phyloP scores from a whole-genome alignment of 2,329 filamentous ascomycete genomes.

The Paramyrothecium sp. region DNA sequence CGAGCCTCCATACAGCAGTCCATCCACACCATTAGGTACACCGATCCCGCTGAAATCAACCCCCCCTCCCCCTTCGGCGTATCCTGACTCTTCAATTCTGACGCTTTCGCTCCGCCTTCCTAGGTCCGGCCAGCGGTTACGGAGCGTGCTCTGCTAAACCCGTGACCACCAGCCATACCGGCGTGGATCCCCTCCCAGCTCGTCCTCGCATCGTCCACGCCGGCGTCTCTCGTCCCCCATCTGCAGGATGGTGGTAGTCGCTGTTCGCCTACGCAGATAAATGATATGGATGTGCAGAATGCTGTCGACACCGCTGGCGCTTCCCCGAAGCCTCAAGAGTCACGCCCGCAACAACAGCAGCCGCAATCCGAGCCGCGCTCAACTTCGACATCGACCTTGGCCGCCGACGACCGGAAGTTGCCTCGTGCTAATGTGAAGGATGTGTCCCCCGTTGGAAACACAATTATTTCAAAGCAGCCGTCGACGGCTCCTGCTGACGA shows the following conservation, averaged over 20 bases:
- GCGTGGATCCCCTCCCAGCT: no score
- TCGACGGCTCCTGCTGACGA: slow-evolving; percentile 21
- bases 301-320: slow-evolving; percentile 56
- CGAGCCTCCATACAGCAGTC: slow-evolving; percentile 7
- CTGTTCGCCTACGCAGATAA: slow-evolving; percentile 50
- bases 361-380: neutral
- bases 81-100: neutral
- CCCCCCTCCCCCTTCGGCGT: slow-evolving; percentile 16
- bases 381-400: neutral
- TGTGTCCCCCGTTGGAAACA: slow-evolving; percentile 9
- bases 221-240: slow-evolving; percentile 15
- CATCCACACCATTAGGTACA: slow-evolving; percentile 13
- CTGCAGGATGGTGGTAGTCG: slow-evolving; percentile 60
- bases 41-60: slow-evolving; percentile 16
- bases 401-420: slow-evolving; percentile 8
- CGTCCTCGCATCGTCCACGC: neutral
- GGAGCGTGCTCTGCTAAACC: neutral
- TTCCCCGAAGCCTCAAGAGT: slow-evolving; percentile 36
- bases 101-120: neutral
- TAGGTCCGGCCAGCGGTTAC: neutral
- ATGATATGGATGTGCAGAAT: slow-evolving; percentile 70
- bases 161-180: neutral
- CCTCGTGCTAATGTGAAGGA: slow-evolving; percentile 10
- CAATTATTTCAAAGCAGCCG: slow-evolving; percentile 27
- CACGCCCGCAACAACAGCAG: slow-evolving; percentile 2